Conservation (phyloP, 2,329 filamentous ascomycete species). For the Lasiodiplodia theobromae region DNA sequence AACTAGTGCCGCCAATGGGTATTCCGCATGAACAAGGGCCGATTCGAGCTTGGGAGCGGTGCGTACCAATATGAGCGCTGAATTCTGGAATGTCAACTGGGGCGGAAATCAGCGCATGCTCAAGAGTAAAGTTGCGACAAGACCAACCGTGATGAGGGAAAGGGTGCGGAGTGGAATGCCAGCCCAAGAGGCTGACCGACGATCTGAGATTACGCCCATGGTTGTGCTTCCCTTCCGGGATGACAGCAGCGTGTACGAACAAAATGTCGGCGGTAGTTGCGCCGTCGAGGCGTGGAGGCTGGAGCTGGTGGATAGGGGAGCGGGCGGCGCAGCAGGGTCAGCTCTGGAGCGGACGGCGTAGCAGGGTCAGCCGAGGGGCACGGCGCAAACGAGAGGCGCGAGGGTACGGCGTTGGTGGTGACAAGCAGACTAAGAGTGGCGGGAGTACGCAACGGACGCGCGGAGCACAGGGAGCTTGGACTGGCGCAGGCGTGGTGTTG, state of each 20-base stretch:
- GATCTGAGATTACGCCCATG: slow-evolving; percentile 29
- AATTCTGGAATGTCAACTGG: slow-evolving; percentile 82
- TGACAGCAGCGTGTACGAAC: not conserved
- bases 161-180: slow-evolving; percentile 73
- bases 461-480: slow-evolving; percentile 23
- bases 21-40: not conserved
- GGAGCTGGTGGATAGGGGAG: slow-evolving; percentile 18
- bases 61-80: slow-evolving; percentile 73
- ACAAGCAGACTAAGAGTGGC: not conserved
- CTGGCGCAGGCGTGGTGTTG: slow-evolving; percentile 28
- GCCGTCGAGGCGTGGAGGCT: not conserved
- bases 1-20: not conserved
- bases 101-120: slow-evolving; percentile 35
- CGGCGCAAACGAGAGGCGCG: not conserved
- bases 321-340: slow-evolving; percentile 4
- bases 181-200: slow-evolving; percentile 40
- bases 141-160: slow-evolving; percentile 68
- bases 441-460: slow-evolving; percentile 23
- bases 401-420: not conserved
- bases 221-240: slow-evolving; percentile 18
- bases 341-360: not conserved
- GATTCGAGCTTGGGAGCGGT: slow-evolving; percentile 2
- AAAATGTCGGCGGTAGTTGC: slow-evolving; percentile 3
- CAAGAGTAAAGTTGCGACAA: not conserved
- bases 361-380: slow-evolving; percentile 5